These are phyloP conservation scores for Acanthamoeba healyi DNA, from an alignment of 208 protist species.

Conservation along the genomic window DNA sequence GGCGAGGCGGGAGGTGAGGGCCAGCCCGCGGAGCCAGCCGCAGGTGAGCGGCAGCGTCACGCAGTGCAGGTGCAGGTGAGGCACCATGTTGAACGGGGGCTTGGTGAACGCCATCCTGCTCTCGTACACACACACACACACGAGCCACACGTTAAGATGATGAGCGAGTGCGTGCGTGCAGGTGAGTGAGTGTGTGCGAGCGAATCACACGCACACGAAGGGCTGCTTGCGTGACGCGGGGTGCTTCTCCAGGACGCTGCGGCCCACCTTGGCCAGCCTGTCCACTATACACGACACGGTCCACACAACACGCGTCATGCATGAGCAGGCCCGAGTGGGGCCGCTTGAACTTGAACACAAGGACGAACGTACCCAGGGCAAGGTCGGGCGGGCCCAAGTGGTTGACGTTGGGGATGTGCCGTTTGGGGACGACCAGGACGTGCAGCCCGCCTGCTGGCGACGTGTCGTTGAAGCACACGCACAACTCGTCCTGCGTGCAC, in stretches of 20 bases:
- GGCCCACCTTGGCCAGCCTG: not conserved
- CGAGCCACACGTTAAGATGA: too few relatives aligned
- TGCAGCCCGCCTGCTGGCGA: not conserved
- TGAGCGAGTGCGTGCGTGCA: too few relatives aligned
- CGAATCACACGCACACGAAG: not conserved
- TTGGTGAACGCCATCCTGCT: not conserved
- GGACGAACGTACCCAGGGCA: not conserved
- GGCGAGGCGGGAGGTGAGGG: not conserved
- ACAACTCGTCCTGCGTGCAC: not conserved
- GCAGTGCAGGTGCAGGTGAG: constrained; percentile 16
- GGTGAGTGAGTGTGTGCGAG: too few relatives aligned
- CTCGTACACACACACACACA: not conserved
- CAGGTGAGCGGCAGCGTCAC: not conserved
- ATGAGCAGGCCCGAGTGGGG: too few relatives aligned
- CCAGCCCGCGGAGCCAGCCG: not conserved
- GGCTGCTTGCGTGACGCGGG: not conserved
- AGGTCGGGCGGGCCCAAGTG: not conserved
- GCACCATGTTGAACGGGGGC: constrained; percentile 14
- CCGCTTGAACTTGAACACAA: too few relatives aligned
- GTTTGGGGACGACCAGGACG: not conserved
- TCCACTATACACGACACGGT: not conserved
- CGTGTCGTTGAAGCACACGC: constrained; percentile 21
- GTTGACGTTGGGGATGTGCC: constrained; percentile 3
- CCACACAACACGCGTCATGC: not conserved
- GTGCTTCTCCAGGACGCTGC: not conserved